phyloP scores from a whole-genome alignment of 2,329 filamentous ascomycete genomes.

The Penicillium sp. region DNA sequence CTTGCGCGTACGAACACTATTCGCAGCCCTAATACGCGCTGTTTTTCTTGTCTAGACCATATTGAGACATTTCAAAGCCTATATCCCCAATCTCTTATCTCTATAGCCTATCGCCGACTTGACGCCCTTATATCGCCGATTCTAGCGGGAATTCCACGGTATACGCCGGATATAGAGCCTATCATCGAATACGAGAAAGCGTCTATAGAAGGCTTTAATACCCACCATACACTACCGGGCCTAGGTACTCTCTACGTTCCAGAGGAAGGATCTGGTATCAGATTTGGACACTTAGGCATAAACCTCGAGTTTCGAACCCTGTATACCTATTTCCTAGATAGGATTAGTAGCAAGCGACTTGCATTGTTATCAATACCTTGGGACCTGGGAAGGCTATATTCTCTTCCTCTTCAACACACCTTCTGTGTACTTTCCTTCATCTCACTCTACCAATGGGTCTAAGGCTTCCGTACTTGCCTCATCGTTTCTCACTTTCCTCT shows the following conservation, averaged over 20 bases:
- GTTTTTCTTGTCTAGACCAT: slow-evolving; percentile 7
- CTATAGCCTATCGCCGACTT: background rate
- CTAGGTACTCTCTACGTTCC: slow-evolving; percentile 28
- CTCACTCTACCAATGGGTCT: no score
- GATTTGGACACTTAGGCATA: no score
- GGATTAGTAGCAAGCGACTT: no score
- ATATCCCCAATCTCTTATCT: background rate
- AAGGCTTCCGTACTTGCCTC: no score
- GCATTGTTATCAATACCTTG: no score
- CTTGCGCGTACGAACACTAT: slow-evolving; percentile 12
- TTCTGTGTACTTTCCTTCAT: no score
- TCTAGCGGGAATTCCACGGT: slow-evolving; percentile 31
- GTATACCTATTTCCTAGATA: no score
- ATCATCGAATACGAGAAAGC: slow-evolving; percentile 24
- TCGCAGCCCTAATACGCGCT: slow-evolving; percentile 3
- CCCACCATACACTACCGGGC: slow-evolving; percentile 20
- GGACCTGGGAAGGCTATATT: no score
- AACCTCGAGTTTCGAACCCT: no score
- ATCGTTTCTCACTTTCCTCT: no score
- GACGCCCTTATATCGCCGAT: slow-evolving; percentile 13
- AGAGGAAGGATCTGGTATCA: slow-evolving; percentile 6
- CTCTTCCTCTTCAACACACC: no score
- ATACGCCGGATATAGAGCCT: slow-evolving; percentile 25
- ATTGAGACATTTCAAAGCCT: background rate
- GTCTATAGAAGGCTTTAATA: slow-evolving; percentile 23